Conservation (phyloP, 2,329 filamentous ascomycete genomes). For the Hawksworthiomyces lignivorus region DNA sequence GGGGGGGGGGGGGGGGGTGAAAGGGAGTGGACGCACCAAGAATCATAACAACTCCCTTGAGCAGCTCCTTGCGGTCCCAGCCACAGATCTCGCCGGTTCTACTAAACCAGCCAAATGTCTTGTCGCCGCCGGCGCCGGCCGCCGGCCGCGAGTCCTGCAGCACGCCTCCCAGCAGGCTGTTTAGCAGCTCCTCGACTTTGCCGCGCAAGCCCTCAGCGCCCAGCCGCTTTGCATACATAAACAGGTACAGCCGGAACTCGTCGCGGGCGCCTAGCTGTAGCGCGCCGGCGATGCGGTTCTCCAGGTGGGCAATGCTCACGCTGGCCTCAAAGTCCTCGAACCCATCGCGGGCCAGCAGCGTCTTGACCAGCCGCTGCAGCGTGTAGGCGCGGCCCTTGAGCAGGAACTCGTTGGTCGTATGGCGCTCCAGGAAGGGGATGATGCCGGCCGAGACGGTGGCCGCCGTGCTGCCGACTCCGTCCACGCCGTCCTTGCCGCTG, state of each 20-base stretch:
- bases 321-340: slow-evolving; percentile 87
- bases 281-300: slow-evolving; percentile 88
- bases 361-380: slow-evolving; percentile 84
- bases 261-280: slow-evolving; percentile 77
- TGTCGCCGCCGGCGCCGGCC: slow-evolving; percentile 2
- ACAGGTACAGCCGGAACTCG: slow-evolving; percentile 90
- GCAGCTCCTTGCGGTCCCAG: slow-evolving; percentile 78
- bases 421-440: slow-evolving; percentile 85
- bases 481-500: slow-evolving; percentile 28
- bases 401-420: slow-evolving; percentile 88
- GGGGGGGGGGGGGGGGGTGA: too few species aligned
- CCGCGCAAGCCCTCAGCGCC: slow-evolving; percentile 78
- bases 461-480: slow-evolving; percentile 56
- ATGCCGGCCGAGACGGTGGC: slow-evolving; percentile 82
- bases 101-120: slow-evolving; percentile 50
- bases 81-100: slow-evolving; percentile 71
- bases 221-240: slow-evolving; percentile 95
- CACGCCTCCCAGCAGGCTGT: slow-evolving; percentile 68
- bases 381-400: slow-evolving; percentile 88
- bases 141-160: slow-evolving; percentile 47
- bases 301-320: slow-evolving; percentile 88
- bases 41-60: slow-evolving; percentile 88
- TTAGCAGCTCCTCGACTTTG: slow-evolving; percentile 89
- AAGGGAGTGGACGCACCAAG: slow-evolving; percentile 58
- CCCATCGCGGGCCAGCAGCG: slow-evolving; percentile 77